Evolutionary conservation across 805 yeast genomes (phyloP), one percentile per base, ranked within the genome.

Genomic region (Brettanomyces custersianus): DNA sequence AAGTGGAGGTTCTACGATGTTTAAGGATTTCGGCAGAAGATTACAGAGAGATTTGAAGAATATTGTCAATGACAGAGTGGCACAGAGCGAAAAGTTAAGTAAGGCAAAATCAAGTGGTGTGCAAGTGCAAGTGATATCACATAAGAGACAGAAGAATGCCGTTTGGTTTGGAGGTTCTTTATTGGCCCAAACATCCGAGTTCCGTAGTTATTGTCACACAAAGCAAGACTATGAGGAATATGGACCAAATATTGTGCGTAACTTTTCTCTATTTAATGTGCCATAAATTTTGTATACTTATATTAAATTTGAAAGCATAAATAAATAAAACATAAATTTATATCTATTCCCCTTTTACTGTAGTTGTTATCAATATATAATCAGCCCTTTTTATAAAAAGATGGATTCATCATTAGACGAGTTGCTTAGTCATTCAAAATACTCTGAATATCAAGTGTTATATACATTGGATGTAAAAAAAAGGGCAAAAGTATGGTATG

Each of bases 121-220:
- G 35, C 94, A 87, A 39, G 99, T 92, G 38, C 94, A 85, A 63
- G 99, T 92, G 42, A 88, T 92, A 46, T 77, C 94, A 20, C 99
- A 92, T 66, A 87, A 90, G 68, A 83, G 92, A 63, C 99, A 92
- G 67, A 76, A 96, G 59, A 86, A 92, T 54, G 99, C 99, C 3
- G 99, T 92, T 40, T 92, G 99, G 99, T 92, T 90, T 57, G 99
- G 99, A 49, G 99, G 99, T 47, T 83, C 95, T 16, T 66, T 92
- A 48, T 70, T 92, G 55, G 97, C 99, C 1, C 97, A 90, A 66
- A 92, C 99, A 9, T 78, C 94, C 17, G 98, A 92, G 63, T 92
- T 92, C 66, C 85, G 82, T 62, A 77, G 94, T 59, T 88, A 88
- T 62, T 92, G 97, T 60, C 92, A 92, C 66, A 90, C 98, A 18